Conservation (phyloP, 2,329 filamentous ascomycete species). For the Blumeria graminis region DNA sequence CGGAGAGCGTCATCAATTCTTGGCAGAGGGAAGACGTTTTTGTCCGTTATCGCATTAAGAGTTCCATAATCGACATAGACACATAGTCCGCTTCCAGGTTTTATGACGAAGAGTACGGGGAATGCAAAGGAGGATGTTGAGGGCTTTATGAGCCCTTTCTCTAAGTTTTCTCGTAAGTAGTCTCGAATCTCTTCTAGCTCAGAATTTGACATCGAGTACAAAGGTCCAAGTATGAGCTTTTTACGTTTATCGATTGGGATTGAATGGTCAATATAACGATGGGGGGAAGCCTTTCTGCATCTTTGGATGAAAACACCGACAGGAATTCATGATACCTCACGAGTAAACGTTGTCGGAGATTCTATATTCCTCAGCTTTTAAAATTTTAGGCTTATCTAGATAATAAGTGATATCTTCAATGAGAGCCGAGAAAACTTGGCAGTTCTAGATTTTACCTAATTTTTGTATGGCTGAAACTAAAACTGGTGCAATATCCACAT, state of each 20-base stretch:
- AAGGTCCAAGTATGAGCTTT: background rate
- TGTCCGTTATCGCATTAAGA: background rate
- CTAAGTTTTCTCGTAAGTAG: background rate
- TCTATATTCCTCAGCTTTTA: no score
- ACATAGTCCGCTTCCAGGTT: background rate
- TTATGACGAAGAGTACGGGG: background rate
- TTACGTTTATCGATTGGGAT: background rate
- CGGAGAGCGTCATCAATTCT: background rate
- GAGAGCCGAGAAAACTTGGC: no score
- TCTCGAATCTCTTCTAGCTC: background rate
- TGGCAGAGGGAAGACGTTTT: background rate
- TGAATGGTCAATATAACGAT: background rate
- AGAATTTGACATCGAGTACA: background rate
- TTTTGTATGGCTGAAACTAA: no score
- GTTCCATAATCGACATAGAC: background rate
- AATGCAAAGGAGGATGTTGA: background rate
- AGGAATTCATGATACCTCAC: no score
- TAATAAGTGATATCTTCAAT: no score
- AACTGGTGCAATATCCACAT: no score
- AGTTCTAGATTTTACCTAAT: no score
- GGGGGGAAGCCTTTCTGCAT: background rate
- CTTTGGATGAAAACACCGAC: no score
- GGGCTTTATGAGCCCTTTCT: background rate
- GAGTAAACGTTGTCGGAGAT: no score
- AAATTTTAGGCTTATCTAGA: no score